phyloP scores from a whole-genome alignment of 2,329 filamentous ascomycete species.

The Cladophialophora chaetospira region DNA sequence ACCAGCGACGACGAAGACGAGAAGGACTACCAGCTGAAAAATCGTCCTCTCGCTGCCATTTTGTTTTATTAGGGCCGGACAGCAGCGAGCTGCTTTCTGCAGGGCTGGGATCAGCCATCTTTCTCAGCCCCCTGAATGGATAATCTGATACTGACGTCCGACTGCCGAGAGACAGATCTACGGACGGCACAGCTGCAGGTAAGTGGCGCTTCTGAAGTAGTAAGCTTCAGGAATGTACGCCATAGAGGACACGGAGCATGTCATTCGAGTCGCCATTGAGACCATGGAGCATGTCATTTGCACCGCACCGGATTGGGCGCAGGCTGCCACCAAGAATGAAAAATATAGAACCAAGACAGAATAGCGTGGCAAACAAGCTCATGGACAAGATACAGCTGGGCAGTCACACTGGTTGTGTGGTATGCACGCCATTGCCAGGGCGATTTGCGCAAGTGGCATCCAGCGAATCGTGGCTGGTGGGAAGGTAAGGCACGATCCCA shows the following conservation, averaged over 20 bases:
- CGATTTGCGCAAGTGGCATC: conserved; percentile 1
- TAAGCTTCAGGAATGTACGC: conserved; percentile 13
- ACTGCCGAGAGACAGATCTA: neutral
- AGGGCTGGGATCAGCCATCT: conserved; percentile 1
- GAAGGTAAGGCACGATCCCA: neutral
- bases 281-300: neutral
- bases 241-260: conserved; percentile 19
- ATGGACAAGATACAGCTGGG: neutral
- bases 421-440: conserved; percentile 16
- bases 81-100: conserved; percentile 10
- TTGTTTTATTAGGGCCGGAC: conserved; percentile 14
- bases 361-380: conserved; percentile 12
- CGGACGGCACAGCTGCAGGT: conserved; percentile 3
- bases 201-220: conserved; percentile 1
- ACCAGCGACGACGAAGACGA: conserved; percentile 10
- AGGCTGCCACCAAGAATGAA: conserved; percentile 8
- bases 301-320: conserved; percentile 1
- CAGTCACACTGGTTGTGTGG: neutral
- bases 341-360: conserved; percentile 11
- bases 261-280: conserved; percentile 5
- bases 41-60: conserved; percentile 13
- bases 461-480: neutral
- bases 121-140: neutral
- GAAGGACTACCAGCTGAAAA: conserved; percentile 5
- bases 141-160: neutral